Evolutionary conservation across 257 asterid genomes (phyloP).

Genomic region (Penstemon newberryi): DNA sequence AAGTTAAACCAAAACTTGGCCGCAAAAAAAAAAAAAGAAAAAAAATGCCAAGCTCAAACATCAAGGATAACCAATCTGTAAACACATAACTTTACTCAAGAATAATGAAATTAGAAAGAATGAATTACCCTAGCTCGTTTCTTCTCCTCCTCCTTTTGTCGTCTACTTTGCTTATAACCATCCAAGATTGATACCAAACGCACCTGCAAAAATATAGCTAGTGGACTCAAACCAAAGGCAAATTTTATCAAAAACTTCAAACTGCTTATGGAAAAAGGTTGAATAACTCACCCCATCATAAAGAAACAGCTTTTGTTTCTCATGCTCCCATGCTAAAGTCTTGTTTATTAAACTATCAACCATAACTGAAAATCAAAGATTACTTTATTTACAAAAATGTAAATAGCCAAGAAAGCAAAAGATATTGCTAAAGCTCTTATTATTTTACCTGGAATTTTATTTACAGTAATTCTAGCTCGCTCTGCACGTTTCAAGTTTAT

Average conservation of each 20-base stretch:
- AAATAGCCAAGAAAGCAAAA: slow-evolving; percentile 25
- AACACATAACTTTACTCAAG: slow-evolving; percentile 1
- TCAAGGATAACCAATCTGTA: background rate
- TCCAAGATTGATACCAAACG: slow-evolving; percentile 82
- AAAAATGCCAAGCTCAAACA: too few species aligned
- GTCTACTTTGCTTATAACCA: slow-evolving; percentile 79
- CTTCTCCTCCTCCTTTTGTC: slow-evolving; percentile 79
- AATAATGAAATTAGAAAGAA: background rate
- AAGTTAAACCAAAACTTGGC: too few species aligned
- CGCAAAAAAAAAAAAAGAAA: too few species aligned
- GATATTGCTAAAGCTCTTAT: background rate
- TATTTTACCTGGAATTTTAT: slow-evolving; percentile 80
- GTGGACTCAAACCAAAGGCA: background rate
- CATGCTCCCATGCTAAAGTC: slow-evolving; percentile 86
- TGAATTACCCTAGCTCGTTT: slow-evolving; percentile 71
- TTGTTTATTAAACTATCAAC: slow-evolving; percentile 69
- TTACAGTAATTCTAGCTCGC: slow-evolving; percentile 76
- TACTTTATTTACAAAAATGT: slow-evolving; percentile 23
- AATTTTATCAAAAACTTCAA: slow-evolving; percentile 10
- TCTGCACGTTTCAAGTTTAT: slow-evolving; percentile 91
- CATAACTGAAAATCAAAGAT: slow-evolving; percentile 56
- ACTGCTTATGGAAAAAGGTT: slow-evolving; percentile 5
- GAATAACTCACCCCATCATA: slow-evolving; percentile 80
- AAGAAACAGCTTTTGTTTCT: slow-evolving; percentile 71
- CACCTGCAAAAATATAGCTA: slow-evolving; percentile 47